These are phyloP conservation scores for Teratosphaeria gauchensis DNA, from an alignment of 2,329 filamentous ascomycete genomes.

Conservation along the genomic window DNA sequence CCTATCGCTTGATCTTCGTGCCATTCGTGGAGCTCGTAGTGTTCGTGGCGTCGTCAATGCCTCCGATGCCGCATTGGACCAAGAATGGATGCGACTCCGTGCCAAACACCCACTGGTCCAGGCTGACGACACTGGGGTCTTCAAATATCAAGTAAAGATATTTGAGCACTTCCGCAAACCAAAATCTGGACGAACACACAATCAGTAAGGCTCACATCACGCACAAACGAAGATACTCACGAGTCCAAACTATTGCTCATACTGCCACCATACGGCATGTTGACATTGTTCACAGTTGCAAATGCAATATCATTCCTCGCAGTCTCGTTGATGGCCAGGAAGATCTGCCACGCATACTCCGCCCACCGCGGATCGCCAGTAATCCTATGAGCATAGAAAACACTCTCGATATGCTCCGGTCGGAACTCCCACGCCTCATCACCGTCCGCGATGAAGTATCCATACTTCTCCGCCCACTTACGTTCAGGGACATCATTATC, in stretches of 20 bases:
- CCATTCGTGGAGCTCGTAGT: neutral
- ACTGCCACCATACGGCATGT: slow-evolving; percentile 5
- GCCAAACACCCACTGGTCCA: slow-evolving; percentile 38
- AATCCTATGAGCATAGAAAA: slow-evolving; percentile 8
- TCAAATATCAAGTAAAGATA: slow-evolving; percentile 34
- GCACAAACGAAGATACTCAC: neutral
- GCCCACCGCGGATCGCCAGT: slow-evolving; percentile 25
- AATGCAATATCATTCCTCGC: slow-evolving; percentile 4
- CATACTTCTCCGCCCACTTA: slow-evolving; percentile 7
- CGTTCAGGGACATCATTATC: slow-evolving; percentile 11
- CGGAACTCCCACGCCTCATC: slow-evolving; percentile 9
- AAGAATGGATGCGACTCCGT: slow-evolving; percentile 38
- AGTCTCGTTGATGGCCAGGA: slow-evolving; percentile 8
- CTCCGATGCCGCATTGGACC: slow-evolving; percentile 5
- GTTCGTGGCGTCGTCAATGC: neutral
- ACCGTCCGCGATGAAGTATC: slow-evolving; percentile 9
- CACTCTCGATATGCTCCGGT: slow-evolving; percentile 5
- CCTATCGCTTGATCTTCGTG: neutral
- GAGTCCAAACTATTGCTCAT: slow-evolving; percentile 5
- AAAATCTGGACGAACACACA: slow-evolving; percentile 15
- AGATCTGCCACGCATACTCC: slow-evolving; percentile 6
- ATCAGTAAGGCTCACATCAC: neutral
- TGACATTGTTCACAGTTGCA: slow-evolving; percentile 7
- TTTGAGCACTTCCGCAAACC: slow-evolving; percentile 6
- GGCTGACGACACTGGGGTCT: slow-evolving; percentile 28